Evolutionary conservation across 2,329 filamentous ascomycete genomes (phyloP), one percentile per base, ranked within the genome.

Genomic region (Verticillium alfalfae): DNA sequence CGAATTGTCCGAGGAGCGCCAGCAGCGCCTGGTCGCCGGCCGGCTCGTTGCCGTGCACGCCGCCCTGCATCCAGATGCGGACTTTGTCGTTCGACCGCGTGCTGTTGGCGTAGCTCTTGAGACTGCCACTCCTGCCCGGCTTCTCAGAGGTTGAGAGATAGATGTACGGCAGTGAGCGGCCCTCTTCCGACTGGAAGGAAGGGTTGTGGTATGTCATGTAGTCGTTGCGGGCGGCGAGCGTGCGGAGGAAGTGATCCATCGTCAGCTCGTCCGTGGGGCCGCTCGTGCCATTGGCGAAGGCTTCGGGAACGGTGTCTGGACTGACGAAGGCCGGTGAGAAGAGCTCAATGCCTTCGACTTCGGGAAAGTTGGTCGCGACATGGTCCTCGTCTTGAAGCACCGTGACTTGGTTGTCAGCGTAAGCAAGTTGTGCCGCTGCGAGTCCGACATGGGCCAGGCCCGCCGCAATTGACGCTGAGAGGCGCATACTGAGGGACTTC

Each of bases 11-110:
- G 0, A 74, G 66, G 0, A 74, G 66, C 0, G 72, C 71, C 1
- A 72, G 61, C 0, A 72, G 62, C 0, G 71, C 68, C 39, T 74
- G 68, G 36, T 74, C 72, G 3, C 71, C 72, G 0, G 67, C 71
- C 0, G 72, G 72, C 22, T 73, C 72, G 7, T 74, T 73, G 22
- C 72, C 72, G 13, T 74, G 72, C 0, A 72, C 71, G 2, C 66
- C 69, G n/a, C 68, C 72, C 37, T 74, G 71, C 4, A 74, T 57
- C 66, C 69, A 74, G 15, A 74, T 65, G 13, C 71, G 67, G 5
- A 73, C 62, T 64, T 73, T 74, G 16, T 60, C 55, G 13, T 37
- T 37, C 1, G 61, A 56, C 16, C 26, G 60, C 41, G 56, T 62
- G 34, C 45, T 31, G 61, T 68, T 67, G 38, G 60, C 62, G 34